Base-by-base conservation (phyloP, 495 filamentous ascomycete species). In the Thermothielavioides terrestris region DNA sequence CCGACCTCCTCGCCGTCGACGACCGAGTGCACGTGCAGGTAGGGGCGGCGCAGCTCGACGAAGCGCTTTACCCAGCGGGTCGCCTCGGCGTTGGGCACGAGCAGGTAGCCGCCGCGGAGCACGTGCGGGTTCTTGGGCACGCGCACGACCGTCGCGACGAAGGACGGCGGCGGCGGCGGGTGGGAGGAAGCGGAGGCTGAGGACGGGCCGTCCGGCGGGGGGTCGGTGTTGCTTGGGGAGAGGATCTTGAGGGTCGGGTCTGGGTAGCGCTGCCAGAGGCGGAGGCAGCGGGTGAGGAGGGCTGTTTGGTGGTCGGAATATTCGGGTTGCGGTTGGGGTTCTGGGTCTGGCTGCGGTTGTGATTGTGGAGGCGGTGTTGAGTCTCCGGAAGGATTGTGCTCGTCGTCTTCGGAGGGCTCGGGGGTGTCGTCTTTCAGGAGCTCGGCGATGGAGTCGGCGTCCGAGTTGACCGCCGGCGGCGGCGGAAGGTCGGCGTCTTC, bases 31-130 rank as follows among this genome's bases (percentile, higher is more conserved):
- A 97, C 78, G 60, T 97, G 89, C 49, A 99, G 73, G 59, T 96
- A 99, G 6, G 94, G 94, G 34, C 84, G 80, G 21, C 92, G 82
- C 25, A 99, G 80, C 60, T 99, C 94, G 40, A 95, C 88, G 60
- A 90, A 95, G 35, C 91, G 85, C 53, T 89, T 87, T 5, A 85
- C 73, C 92, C 92, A 99, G 50, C 81, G 77, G 22, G 82, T 83
- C 22, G 82, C 83, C 41, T 85, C 79, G 48, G 77, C 75, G 55
- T 80, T 80, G 5, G 90, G 89, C 4, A 83, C 85, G 15, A 94
- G 71, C 23, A 97, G 79, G 60, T 91, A 90, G 30, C 89, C 89
- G 6, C 81, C 79, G 67, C 91, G 94, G 38, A 88, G 72, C n/a
- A 87, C 76, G 15, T 76, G 75, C 2, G 88, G 73, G 50, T 84